Evolutionary conservation across 192 early-diverging fungal species (phyloP), one percentile per base, ranked within the genome.

Genomic region (Cetraspora pellucida): DNA sequence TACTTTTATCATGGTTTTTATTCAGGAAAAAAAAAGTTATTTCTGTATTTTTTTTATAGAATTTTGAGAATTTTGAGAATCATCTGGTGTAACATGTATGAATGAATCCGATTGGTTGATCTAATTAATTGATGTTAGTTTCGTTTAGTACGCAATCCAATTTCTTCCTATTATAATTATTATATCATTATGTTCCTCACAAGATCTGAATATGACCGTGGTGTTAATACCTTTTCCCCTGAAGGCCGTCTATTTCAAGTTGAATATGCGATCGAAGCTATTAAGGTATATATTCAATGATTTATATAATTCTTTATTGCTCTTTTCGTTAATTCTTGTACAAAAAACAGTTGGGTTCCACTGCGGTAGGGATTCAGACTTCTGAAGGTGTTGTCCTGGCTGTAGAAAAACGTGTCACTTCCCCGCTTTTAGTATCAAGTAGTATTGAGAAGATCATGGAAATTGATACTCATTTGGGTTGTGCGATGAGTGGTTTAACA

Each of bases 161-260:
- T 37, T 37, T 37, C 37, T 37, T 37, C 4, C 37, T 37, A 37
- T 37, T n/a, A 61, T 10, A 23, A 90, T n/a, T n/a, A n/a, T n/a
- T n/a, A n/a, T n/a, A n/a, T n/a, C n/a, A n/a, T n/a, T n/a, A n/a
- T 90, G 89, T 91, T 91, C 81, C 80, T 92, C 59, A 91, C 88
- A 77, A 93, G 95, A 77, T 93, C 92, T 76, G 96, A 99, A 88
- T 99, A 99, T 86, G 97, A 99, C 86, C 93, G 97, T 73, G 98
- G 98, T 59, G 98, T 99, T 79, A 98, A 98, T 85, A 99, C 98
- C 59, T 99, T 99, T 85, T 96, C 95, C 28, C 98, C 98, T 61
- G 98, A 99, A 85, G 98, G 98, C 72, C 95, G 98, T 81, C 88
- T 98, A 66, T 99, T 98, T 90, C 98, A 99, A 85, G 98, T 99